Evolutionary conservation across 2,329 filamentous ascomycete species (phyloP).

Genomic region (Pseudocercospora vitis): DNA sequence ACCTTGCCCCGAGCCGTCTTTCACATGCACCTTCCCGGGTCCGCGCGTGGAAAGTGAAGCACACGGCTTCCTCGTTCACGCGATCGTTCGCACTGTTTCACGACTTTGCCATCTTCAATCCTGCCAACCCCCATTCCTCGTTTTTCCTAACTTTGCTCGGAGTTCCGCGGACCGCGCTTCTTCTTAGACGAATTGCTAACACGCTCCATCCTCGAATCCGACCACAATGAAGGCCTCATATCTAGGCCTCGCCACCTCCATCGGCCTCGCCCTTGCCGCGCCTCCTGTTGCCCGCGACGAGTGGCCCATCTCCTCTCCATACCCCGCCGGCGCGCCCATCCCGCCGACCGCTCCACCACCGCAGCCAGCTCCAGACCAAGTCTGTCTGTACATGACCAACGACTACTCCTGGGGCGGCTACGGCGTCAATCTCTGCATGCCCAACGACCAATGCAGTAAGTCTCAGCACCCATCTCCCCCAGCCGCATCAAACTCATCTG

Average conservation of each 20-base stretch:
- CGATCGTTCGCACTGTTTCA: too few relatives aligned
- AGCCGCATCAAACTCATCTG: too few relatives aligned
- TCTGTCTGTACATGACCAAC: slow-evolving; percentile 18
- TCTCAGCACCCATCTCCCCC: too few relatives aligned
- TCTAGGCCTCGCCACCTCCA: background rate
- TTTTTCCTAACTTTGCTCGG: too few relatives aligned
- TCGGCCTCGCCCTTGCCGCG: slow-evolving; percentile 1
- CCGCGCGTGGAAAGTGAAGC: too few relatives aligned
- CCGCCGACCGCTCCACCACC: background rate
- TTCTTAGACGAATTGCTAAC: background rate
- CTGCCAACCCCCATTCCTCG: background rate
- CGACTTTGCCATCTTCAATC: too few relatives aligned
- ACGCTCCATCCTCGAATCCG: background rate
- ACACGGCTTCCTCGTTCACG: too few relatives aligned
- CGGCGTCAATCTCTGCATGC: slow-evolving; percentile 17
- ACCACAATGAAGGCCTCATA: slow-evolving; percentile 5
- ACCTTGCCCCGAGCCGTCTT: too few relatives aligned
- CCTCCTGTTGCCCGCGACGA: slow-evolving; percentile 8
- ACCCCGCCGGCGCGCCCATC: background rate
- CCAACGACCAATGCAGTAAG: slow-evolving; percentile 13
- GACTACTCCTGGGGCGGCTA: slow-evolving; percentile 10
- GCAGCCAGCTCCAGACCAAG: slow-evolving; percentile 10
- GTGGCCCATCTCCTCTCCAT: slow-evolving; percentile 4
- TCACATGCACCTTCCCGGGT: too few relatives aligned
- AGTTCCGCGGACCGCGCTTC: background rate